Evolutionary conservation across 1,284 basidiomycete genomes (phyloP), one percentile per base, ranked within the genome.

Genomic region (Cerioporus squamosus): DNA sequence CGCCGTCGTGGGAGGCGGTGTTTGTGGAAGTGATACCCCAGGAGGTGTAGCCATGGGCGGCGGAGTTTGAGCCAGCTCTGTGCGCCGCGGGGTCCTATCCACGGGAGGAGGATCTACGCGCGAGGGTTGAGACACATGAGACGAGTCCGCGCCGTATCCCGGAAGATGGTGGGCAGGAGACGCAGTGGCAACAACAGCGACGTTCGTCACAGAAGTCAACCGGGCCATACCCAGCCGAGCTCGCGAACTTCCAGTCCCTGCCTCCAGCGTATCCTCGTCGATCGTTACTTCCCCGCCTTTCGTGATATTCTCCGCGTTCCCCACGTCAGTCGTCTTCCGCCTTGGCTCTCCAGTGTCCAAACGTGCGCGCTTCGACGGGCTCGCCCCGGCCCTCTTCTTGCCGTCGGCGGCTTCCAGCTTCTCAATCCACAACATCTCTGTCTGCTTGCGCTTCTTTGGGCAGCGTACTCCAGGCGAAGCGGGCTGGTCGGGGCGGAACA

Each of bases 401-500:
- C 55, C 48, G 29, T 74, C 70, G 9, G 68, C 62, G 9, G 44
- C 47, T 22, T 69, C 69, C 44, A 82, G 60, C 54, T 70, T 74
- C 45, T 73, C 67, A 42, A 74, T 63, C 78, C 76, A 79, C 14
- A 66, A 56, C 9, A 72, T 71, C 24, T 72, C 68, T 17, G 65
- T 66, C 12, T 62, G 63, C 66, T 76, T 77, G 31, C 74, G 70
- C 66, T 78, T 79, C 42, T 56, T 39, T 1, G 70, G 62, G 60
- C 72, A 74, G 49, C 70, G 72, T 14, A 71, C 70, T n/a, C 75
- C 68, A 5, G 79, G 78, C 3, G 75, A 77, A 0, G 66, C 55
- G 3, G 72, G 65, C 39, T 73, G 72, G 2, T 77, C 75, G 1
- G 62, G 62, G 18, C 48, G 52, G 74, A 78, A 85, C 20, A 81